Base-by-base conservation (phyloP, 306 rosid species). In the Glycine tomentella region DNA sequence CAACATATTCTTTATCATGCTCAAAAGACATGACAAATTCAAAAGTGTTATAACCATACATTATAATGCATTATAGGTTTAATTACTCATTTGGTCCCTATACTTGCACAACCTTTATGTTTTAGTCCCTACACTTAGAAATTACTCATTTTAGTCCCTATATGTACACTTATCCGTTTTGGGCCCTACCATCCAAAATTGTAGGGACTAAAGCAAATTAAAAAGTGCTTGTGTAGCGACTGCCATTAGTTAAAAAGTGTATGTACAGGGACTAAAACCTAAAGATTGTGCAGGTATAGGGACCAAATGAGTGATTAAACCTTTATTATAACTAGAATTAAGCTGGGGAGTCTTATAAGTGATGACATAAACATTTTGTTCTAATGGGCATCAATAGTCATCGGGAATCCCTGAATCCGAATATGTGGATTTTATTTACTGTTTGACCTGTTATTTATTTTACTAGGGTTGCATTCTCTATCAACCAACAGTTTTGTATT, bases 371-470 rank as follows among this genome's bases (percentile, higher is more conserved):
- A 34, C 46, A 74, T 40, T 69, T 74, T 55, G 9, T 62, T 56
- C 38, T 5, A 70, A 45, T 9, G 57, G 66, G 33, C 45, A 55
- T 57, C 58, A 10, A 66, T 14, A 73, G 55, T 69, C 40, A 58
- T 59, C 25, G 69, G 63, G 66, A 76, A 61, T 63, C 69, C 20
- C 15, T 40, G 36, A 77, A 63, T 69, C 31, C 46, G 55, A 53
- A 65, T 31, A 49, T 78, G 83, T 73, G 66, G 48, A 74, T 9
- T 49, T 72, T 66, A 49, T 70, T 15, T 45, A 78, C 46, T 63
- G 65, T 69, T 68, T 61, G 48, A 58, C 45, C 57, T 80, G 17
- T 49, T 64, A 55, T 83, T 49, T 64, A 55, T 83, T 33, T 70
- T 31, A 38, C 53, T 57, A 34, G 74, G 13, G 52, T 40, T n/a